Evolutionary conservation across 495 filamentous ascomycete genomes (phyloP).

Genomic region (Aspergillus saccharolyticus): DNA sequence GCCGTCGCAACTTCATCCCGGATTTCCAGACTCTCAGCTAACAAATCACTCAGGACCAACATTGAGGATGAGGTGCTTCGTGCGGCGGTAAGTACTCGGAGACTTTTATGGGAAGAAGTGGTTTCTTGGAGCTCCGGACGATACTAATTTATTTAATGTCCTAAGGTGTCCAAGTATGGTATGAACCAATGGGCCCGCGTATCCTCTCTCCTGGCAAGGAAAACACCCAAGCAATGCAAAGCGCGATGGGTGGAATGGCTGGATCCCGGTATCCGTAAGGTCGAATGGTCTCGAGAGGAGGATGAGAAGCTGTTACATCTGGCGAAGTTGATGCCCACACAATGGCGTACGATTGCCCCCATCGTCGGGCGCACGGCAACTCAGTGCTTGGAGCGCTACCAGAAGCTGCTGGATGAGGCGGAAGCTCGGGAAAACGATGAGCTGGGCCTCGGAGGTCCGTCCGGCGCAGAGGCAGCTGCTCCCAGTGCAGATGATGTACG

Average conservation of each 20-base stretch:
- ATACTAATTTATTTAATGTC: constrained; percentile 20
- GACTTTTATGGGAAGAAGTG: neutral
- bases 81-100: constrained; percentile 54
- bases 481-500: constrained; percentile 93
- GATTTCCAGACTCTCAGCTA: constrained; percentile 17
- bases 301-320: constrained; percentile 95
- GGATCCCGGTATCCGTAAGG: constrained; percentile 94
- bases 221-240: constrained; percentile 98
- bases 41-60: constrained; percentile 49
- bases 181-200: constrained; percentile 99
- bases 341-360: constrained; percentile 97
- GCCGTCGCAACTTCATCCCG: constrained; percentile 34
- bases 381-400: constrained; percentile 94
- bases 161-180: constrained; percentile 84
- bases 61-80: constrained; percentile 96
- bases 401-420: constrained; percentile 92
- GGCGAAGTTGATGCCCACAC: constrained; percentile 97
- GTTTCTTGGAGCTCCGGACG: neutral
- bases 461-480: constrained; percentile 76
- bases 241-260: constrained; percentile 98
- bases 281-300: constrained; percentile 98
- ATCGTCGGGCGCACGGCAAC: constrained; percentile 95
- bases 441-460: constrained; percentile 76
- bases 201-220: constrained; percentile 92
- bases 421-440: constrained; percentile 83